Evolutionary conservation across 164 flowering plant species (phyloP).

Genomic region (Vitis amurensis): DNA sequence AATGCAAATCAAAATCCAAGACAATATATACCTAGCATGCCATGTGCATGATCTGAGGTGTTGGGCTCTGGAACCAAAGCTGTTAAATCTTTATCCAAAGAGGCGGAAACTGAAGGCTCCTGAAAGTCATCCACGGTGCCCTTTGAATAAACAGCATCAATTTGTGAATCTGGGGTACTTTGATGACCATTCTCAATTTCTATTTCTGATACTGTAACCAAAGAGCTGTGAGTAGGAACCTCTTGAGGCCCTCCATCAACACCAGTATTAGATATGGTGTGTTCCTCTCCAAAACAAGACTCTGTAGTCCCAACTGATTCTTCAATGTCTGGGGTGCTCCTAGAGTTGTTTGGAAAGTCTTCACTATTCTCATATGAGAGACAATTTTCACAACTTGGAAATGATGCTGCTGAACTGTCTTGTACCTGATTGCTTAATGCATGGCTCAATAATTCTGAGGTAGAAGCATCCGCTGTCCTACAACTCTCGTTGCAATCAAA

Average conservation of each 20-base stretch:
- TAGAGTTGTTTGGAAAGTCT: slow-evolving; percentile 23
- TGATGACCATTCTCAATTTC: slow-evolving; percentile 40
- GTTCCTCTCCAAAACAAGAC: slow-evolving; percentile 30
- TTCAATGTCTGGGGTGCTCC: slow-evolving; percentile 26
- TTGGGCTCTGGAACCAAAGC: slow-evolving; percentile 33
- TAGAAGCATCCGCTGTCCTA: slow-evolving; percentile 29
- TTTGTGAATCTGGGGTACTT: slow-evolving; percentile 26
- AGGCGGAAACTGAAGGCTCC: slow-evolving; percentile 27
- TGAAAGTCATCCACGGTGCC: slow-evolving; percentile 29
- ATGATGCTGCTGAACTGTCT: slow-evolving; percentile 25
- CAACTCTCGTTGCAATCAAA: slow-evolving; percentile 25
- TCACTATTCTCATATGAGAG: slow-evolving; percentile 34
- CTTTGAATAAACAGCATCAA: slow-evolving; percentile 30
- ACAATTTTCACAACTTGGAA: slow-evolving; percentile 30
- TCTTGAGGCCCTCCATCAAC: slow-evolving; percentile 26
- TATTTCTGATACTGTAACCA: slow-evolving; percentile 36
- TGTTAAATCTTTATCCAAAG: slow-evolving; percentile 23
- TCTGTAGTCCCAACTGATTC: slow-evolving; percentile 19
- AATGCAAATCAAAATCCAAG: slow-evolving; percentile 1
- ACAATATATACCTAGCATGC: slow-evolving; percentile 43
- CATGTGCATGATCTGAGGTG: slow-evolving; percentile 27
- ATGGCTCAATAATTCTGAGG: slow-evolving; percentile 36
- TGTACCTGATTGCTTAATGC: slow-evolving; percentile 17
- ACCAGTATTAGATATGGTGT: slow-evolving; percentile 10
- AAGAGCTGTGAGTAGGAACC: slow-evolving; percentile 26